Conservation (phyloP, 805 yeast genomes). For the Starmerella riodocensis region DNA sequence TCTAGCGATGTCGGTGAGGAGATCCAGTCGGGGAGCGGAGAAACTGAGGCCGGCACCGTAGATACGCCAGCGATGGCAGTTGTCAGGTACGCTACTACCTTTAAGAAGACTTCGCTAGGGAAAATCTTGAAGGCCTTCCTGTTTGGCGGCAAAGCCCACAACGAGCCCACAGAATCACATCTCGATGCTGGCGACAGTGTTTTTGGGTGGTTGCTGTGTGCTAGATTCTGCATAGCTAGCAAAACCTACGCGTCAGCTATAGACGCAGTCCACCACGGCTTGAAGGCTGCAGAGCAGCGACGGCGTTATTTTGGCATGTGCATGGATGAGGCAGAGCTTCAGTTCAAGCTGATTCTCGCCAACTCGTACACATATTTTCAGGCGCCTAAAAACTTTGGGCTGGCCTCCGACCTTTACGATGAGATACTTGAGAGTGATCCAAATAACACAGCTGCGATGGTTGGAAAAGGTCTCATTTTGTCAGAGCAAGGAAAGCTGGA, state of each 20-base stretch:
- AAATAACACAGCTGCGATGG: constrained; percentile 44
- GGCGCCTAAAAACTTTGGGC: constrained; percentile 73
- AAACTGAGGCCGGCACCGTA: neutral
- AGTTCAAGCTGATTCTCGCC: constrained; percentile 54
- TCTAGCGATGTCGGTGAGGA: neutral
- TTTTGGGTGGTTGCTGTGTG: constrained; percentile 52
- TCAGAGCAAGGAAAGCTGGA: constrained; percentile 48
- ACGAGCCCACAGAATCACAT: constrained; percentile 1
- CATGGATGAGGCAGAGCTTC: constrained; percentile 41
- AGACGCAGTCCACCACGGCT: constrained; percentile 46
- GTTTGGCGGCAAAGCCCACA: neutral
- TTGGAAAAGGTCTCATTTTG: constrained; percentile 72
- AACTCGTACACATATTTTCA: constrained; percentile 70
- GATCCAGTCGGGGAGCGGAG: neutral
- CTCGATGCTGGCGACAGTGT: constrained; percentile 35
- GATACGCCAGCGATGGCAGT: neutral
- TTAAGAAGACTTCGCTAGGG: neutral
- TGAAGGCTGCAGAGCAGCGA: constrained; percentile 33
- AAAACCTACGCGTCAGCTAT: constrained; percentile 54
- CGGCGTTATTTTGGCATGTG: constrained; percentile 36
- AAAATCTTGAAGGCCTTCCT: neutral
- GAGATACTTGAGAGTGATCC: constrained; percentile 38
- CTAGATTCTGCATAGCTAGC: constrained; percentile 44
- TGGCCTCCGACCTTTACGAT: constrained; percentile 63
- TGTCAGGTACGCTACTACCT: neutral